Base-by-base conservation (phyloP, 768 basidiomycete species). In the Brasilioporus rufonigricans region DNA sequence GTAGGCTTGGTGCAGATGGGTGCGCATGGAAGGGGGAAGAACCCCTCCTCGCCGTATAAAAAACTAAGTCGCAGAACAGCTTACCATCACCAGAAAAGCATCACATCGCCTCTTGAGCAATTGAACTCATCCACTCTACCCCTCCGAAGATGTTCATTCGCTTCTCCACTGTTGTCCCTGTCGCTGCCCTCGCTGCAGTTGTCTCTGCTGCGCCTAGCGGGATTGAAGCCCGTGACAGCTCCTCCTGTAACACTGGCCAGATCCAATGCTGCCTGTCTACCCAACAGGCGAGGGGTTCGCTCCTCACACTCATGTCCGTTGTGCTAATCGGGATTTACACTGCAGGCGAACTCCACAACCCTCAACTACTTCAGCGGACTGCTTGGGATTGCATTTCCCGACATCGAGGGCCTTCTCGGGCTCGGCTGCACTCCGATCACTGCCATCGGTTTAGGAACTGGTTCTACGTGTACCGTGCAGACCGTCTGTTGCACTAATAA, bases 11-110 rank as follows among this genome's bases (percentile, higher is more conserved):
- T 9, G 27, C 27, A 29, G 27, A 29, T 4, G 27, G 27, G 27
- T 29, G 27, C 27, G 9, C 5, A 29, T 9, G 27, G 27, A 29
- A 9, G 9, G 27, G 27, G 9, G 27, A 29, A 35, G 33, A 11
- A n/a, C n/a, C n/a, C n/a, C n/a, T 21, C 10, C 29, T 61, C 23
- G 9, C 9, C 7, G 35, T 60, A 60, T 64, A 57, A 60, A 60
- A 54, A 18, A 13, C 39, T 5, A 12, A 23, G 39, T 32, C 5
- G 13, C 4, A 32, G 16, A n/a, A 35, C 14, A 14, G 1, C 6
- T 36, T 24, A 45, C 8, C 44, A 44, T 29, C 49, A 48, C 16
- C 18, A 21, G 44, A 55, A 29, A 36, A 27, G 10, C 7, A 19
- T 41, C 26, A 10, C 43, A 32, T 47, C 18, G n/a, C 24, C 36